Evolutionary conservation across 2,329 filamentous ascomycete genomes (phyloP).

Genomic region (Fusarium sp.): DNA sequence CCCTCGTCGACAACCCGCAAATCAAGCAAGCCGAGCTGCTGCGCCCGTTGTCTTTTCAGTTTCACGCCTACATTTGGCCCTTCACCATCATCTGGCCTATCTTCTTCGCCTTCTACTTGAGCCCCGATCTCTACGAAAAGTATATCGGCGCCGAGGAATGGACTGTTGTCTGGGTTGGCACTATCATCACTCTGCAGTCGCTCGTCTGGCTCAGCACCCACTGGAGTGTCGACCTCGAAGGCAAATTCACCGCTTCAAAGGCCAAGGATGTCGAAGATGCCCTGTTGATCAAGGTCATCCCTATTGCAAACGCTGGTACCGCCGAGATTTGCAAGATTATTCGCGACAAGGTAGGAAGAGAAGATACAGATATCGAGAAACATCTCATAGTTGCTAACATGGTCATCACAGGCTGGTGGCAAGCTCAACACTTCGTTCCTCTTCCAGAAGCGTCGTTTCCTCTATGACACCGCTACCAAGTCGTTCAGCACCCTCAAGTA

Average conservation of each 20-base stretch:
- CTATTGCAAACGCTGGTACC: slow-evolving; percentile 87
- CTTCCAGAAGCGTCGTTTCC: slow-evolving; percentile 97
- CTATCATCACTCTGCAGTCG: slow-evolving; percentile 88
- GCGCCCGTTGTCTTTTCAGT: slow-evolving; percentile 82
- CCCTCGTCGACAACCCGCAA: slow-evolving; percentile 91
- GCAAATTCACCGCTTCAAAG: slow-evolving; percentile 81
- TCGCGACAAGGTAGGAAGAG: slow-evolving; percentile 72
- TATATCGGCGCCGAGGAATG: slow-evolving; percentile 96
- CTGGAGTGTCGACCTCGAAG: slow-evolving; percentile 92
- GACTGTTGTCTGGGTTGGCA: slow-evolving; percentile 94
- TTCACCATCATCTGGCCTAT: slow-evolving; percentile 92
- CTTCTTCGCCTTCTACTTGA: slow-evolving; percentile 90
- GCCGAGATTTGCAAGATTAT: slow-evolving; percentile 88
- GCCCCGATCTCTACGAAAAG: slow-evolving; percentile 84
- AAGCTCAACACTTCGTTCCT: slow-evolving; percentile 87
- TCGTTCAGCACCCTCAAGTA: slow-evolving; percentile 87
- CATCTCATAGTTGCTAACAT: slow-evolving; percentile 31
- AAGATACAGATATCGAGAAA: slow-evolving; percentile 10
- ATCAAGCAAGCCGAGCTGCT: slow-evolving; percentile 90
- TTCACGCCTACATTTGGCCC: slow-evolving; percentile 93
- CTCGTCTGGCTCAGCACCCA: slow-evolving; percentile 96
- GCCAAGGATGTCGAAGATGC: slow-evolving; percentile 79
- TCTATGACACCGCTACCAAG: slow-evolving; percentile 78
- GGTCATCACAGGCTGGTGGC: slow-evolving; percentile 68
- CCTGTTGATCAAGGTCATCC: slow-evolving; percentile 90